A percentile compares a stretch with the other conserved stretches of the same genome.
Conservation (phyloP, 768 basidiomycete species). For the Cystobasidium onofrii region DNA sequence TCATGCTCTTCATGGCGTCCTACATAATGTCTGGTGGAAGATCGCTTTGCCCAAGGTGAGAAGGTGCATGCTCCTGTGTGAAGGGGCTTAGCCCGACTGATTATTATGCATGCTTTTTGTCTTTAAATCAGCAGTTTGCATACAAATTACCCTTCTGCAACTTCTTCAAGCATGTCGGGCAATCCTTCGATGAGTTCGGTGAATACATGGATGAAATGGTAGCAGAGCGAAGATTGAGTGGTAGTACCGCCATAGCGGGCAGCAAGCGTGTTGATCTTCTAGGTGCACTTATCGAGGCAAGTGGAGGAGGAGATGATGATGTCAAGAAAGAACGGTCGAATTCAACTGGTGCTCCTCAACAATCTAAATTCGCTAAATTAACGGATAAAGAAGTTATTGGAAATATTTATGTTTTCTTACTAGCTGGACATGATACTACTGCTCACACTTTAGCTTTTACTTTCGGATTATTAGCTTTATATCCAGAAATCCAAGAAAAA, state of each 20-base stretch:
- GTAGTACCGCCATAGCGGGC: not conserved
- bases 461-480: slow-evolving; percentile 41
- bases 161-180: slow-evolving; percentile 13
- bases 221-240: slow-evolving; percentile 16
- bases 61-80: no score
- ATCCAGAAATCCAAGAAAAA: slow-evolving; percentile 40
- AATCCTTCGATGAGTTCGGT: slow-evolving; percentile 31
- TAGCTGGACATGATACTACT: slow-evolving; percentile 44
- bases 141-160: slow-evolving; percentile 6
- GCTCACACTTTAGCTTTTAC: slow-evolving; percentile 40
- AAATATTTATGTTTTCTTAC: slow-evolving; percentile 40
- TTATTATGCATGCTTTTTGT: no score
- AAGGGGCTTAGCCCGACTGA: no score
- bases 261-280: slow-evolving; percentile 20
- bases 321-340: slow-evolving; percentile 21
- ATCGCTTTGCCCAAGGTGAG: slow-evolving; percentile 29
- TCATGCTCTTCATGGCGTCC: slow-evolving; percentile 20
- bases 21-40: slow-evolving; percentile 31
- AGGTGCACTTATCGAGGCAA: not conserved
- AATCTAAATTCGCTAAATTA: slow-evolving; percentile 5
- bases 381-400: slow-evolving; percentile 28
- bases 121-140: slow-evolving; percentile 12
- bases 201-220: slow-evolving; percentile 38
- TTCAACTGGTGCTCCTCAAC: slow-evolving; percentile 3
- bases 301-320: slow-evolving; percentile 12